Base-by-base conservation (phyloP, 495 filamentous ascomycete genomes). In the Massariosphaeria phaeospora region DNA sequence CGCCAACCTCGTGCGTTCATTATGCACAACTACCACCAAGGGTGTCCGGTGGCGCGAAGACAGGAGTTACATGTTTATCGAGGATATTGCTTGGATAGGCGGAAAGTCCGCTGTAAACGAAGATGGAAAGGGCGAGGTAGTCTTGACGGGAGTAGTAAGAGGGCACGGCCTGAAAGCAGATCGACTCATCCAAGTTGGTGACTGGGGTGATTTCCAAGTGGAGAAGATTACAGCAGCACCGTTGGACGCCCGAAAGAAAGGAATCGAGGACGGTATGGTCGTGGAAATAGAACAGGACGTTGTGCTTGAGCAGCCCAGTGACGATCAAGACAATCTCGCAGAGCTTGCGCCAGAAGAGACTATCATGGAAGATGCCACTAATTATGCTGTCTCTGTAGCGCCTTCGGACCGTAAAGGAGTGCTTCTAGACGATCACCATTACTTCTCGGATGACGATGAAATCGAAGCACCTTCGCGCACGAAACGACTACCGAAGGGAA, bases 171-270 rank as follows among this genome's bases (percentile, higher is more conserved):
- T 98, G 48, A 96, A 95, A 61, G 83, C 89, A 3, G 88, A 98
- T 68, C 78, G 94, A 46, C 75, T 97, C 25, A 82, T 95, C 1
- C 90, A 97, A 54, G 76, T 98, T 26, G 91, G 88, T 17, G 91
- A 95, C 50, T 95, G 89, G 85, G 94, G 93, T 20, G 86, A 91
- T 59, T 97, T 91, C 67, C 91, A 96, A 73, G 84, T 98, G 48
- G 86, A 86, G 36, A 91, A 87, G 61, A 91, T 96, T 61, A 83
- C 79, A 29, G 82, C 83, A 13, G 85, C 86, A 18, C 80, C 85
- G 1, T 69, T 85, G 30, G 65, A 75, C 0, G 68, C 68, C 25
- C 50, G 66, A 21, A 82, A 73, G 57, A 77, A 72, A 64, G 84
- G 78, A 54, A 76, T 74, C 39, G 76, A 79, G 12, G 83, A 90